Percentiles rank a stretch among this genome's conserved stretches.
Evolutionary conservation across 2,329 filamentous ascomycete genomes (phyloP).

Genomic region (Ceratocystis destructans): DNA sequence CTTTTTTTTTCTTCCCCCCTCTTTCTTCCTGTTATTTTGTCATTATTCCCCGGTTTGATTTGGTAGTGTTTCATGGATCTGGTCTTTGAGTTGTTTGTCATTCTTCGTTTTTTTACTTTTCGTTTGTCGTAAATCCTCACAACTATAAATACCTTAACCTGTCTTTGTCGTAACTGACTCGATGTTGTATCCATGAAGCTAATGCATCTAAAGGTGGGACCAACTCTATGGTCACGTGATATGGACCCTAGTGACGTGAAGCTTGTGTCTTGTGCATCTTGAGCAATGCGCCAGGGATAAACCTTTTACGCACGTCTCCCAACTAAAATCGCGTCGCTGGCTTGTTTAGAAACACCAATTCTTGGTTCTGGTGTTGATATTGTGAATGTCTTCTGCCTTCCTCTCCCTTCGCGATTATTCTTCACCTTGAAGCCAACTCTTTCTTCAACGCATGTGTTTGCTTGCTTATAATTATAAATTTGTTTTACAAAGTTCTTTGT

Average conservation of each 20-base stretch:
- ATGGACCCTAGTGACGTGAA: neutral
- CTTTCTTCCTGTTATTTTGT: neutral
- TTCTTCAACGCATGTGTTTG: neutral
- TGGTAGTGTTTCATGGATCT: neutral
- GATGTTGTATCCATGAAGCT: neutral
- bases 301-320: neutral
- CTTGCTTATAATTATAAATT: neutral
- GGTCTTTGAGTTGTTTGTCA: neutral
- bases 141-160: neutral
- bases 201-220: neutral
- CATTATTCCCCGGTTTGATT: neutral
- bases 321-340: neutral
- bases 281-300: constrained; percentile 5
- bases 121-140: neutral
- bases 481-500: neutral
- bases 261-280: neutral
- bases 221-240: neutral
- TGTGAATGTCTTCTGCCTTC: too few relatives aligned
- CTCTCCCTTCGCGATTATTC: too few relatives aligned
- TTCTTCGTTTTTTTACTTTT: neutral
- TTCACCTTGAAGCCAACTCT: neutral
- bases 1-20: neutral
- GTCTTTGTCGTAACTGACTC: neutral
- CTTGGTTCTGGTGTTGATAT: too few relatives aligned
- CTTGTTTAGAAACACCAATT: too few relatives aligned